Percentiles rank a stretch among this genome's conserved stretches.
Evolutionary conservation across 148 eudicot species (phyloP).

Genomic region (Bassia scoparia): DNA sequence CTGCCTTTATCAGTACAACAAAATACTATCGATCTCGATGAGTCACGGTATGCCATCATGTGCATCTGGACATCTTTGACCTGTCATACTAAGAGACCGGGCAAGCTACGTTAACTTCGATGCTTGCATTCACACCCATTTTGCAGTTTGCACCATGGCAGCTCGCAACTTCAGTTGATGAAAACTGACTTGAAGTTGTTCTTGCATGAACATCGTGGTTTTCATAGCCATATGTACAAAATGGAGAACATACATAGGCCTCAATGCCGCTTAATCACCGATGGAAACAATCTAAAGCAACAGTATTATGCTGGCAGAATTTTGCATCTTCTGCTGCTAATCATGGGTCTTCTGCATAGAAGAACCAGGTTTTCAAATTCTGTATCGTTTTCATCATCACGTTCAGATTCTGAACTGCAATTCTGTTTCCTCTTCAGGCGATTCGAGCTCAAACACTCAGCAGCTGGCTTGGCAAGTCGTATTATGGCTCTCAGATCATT

Average conservation of each 20-base stretch:
- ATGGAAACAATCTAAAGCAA: neutral
- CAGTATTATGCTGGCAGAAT: neutral
- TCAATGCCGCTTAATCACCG: neutral
- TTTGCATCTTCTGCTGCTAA: conserved; percentile 14
- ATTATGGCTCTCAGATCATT: conserved; percentile 39
- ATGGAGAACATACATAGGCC: neutral
- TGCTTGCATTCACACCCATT: neutral
- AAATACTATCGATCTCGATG: neutral
- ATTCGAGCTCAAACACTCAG: conserved; percentile 65
- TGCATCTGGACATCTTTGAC: neutral
- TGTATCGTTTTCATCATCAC: conserved; percentile 38
- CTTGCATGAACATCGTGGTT: neutral
- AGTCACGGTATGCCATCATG: neutral
- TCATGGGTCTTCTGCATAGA: conserved; percentile 6
- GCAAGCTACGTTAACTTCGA: neutral
- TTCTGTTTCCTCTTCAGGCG: conserved; percentile 56
- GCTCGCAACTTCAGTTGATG: neutral
- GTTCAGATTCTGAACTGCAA: conserved; percentile 67
- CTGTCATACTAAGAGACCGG: neutral
- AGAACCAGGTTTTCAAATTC: conserved; percentile 11
- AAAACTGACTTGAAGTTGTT: neutral
- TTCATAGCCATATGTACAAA: neutral
- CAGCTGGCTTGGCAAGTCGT: conserved; percentile 36
- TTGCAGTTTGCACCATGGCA: neutral
- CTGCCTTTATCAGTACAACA: neutral